Evolutionary conservation across 164 flowering plant species (phyloP).

Genomic region (Hamamelis virginiana): DNA sequence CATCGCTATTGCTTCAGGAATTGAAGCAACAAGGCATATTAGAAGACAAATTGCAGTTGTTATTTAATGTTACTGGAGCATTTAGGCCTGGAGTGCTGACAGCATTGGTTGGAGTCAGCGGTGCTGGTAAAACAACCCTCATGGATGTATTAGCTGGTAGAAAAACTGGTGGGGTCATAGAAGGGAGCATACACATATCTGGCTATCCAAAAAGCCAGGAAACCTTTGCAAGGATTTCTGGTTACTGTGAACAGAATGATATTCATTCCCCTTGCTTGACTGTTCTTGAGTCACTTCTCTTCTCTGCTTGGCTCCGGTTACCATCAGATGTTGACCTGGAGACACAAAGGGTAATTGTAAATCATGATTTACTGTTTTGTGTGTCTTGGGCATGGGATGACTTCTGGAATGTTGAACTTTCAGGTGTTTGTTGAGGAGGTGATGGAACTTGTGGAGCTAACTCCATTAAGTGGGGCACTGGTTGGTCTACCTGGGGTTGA

Average conservation of each 20-base stretch:
- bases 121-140: constrained; percentile 99
- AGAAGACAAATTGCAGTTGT: constrained; percentile 78
- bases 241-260: constrained; percentile 99
- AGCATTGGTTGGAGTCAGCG: constrained; percentile 96
- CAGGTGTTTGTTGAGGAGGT: constrained; percentile 98
- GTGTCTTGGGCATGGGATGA: constrained; percentile 15
- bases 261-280: constrained; percentile 97
- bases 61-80: constrained; percentile 89
- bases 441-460: constrained; percentile 97
- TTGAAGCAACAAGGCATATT: constrained; percentile 83
- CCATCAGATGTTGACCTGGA: constrained; percentile 68
- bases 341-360: constrained; percentile 66
- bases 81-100: constrained; percentile 97
- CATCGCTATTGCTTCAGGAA: constrained; percentile 53
- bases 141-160: constrained; percentile 99
- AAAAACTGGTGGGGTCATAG: constrained; percentile 91
- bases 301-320: constrained; percentile 94
- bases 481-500: constrained; percentile 94
- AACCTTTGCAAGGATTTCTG: constrained; percentile 95
- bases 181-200: constrained; percentile 78
- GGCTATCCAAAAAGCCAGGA: constrained; percentile 95
- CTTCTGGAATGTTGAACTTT: constrained; percentile 13
- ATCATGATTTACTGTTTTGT: background rate
- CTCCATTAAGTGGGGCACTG: constrained; percentile 77
- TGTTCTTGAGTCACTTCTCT: constrained; percentile 81